phyloP scores from a whole-genome alignment of 805 yeast species.

The Monosporozyma aquatica region DNA sequence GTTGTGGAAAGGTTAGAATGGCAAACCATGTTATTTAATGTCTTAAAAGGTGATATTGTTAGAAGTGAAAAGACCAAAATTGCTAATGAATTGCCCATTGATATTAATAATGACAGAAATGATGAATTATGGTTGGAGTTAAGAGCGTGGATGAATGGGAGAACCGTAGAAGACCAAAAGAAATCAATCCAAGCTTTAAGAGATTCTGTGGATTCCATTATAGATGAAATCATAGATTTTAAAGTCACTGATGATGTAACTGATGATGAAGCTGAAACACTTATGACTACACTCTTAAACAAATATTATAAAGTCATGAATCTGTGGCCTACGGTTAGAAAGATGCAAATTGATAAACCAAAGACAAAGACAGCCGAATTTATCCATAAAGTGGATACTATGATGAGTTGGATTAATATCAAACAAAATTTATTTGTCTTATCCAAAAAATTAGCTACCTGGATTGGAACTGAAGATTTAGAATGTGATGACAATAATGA shows the following conservation, averaged over 20 bases:
- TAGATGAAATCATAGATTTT: slow-evolving; percentile 61
- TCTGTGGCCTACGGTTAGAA: slow-evolving; percentile 70
- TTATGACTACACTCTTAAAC: slow-evolving; percentile 49
- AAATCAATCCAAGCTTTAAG: slow-evolving; percentile 59
- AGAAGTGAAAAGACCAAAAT: slow-evolving; percentile 79
- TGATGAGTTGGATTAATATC: slow-evolving; percentile 76
- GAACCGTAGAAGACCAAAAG: slow-evolving; percentile 72
- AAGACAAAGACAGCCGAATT: slow-evolving; percentile 57
- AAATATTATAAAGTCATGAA: slow-evolving; percentile 60
- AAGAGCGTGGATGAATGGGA: slow-evolving; percentile 72
- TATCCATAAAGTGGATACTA: slow-evolving; percentile 55
- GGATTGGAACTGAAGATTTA: slow-evolving; percentile 85
- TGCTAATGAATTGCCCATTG: slow-evolving; percentile 36
- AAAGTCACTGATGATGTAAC: slow-evolving; percentile 40
- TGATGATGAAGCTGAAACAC: slow-evolving; percentile 34
- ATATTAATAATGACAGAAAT: slow-evolving; percentile 22
- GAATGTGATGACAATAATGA: slow-evolving; percentile 24
- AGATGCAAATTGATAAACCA: slow-evolving; percentile 75
- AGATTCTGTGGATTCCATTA: slow-evolving; percentile 59
- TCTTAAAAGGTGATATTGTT: slow-evolving; percentile 90
- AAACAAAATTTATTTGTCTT: slow-evolving; percentile 61
- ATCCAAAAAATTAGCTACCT: slow-evolving; percentile 47
- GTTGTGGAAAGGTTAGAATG: slow-evolving; percentile 81
- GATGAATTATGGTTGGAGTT: slow-evolving; percentile 77
- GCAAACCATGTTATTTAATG: slow-evolving; percentile 89